A percentile compares a stretch with the other conserved stretches of the same genome.
Conservation (phyloP, 1,284 basidiomycete species). For the Trametes hirsuta region DNA sequence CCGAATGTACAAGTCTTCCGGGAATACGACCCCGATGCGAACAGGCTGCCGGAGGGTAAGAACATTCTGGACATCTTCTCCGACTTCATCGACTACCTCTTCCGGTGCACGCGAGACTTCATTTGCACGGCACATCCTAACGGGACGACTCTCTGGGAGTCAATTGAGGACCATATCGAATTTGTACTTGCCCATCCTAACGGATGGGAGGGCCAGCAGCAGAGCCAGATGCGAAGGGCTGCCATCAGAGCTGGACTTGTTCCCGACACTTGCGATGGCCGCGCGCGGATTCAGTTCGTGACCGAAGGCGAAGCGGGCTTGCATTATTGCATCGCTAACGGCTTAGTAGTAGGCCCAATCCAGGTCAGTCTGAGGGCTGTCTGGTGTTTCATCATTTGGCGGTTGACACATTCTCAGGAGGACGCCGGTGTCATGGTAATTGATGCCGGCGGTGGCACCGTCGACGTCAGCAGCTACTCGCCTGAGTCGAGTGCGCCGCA, state of each 20-base stretch:
- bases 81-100: constrained; percentile 57
- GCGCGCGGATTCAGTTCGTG: constrained; percentile 45
- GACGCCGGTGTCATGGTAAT: constrained; percentile 53
- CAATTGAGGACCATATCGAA: constrained; percentile 37
- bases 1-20: constrained; percentile 36
- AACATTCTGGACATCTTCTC: constrained; percentile 49
- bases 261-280: constrained; percentile 31
- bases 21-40: constrained; percentile 2
- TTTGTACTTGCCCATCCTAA: constrained; percentile 48
- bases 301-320: constrained; percentile 56
- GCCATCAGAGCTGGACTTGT: constrained; percentile 40
- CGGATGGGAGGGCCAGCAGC: constrained; percentile 48
- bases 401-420: constrained; percentile 25
- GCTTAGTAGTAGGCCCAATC: constrained; percentile 38
- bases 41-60: constrained; percentile 44
- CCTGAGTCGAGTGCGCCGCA: constrained; percentile 29
- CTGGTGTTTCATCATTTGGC: background rate
- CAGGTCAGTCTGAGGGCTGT: constrained; percentile 19
- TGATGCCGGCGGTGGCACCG: constrained; percentile 60
- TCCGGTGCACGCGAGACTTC: constrained; percentile 45
- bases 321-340: constrained; percentile 46
- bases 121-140: constrained; percentile 51
- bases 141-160: constrained; percentile 43
- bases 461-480: constrained; percentile 55
- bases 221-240: constrained; percentile 43